A percentile compares a stretch with the other conserved stretches of the same genome.
These are phyloP conservation scores for Erythrophleum fordii DNA, from an alignment of 306 rosid species.

Conservation along the genomic window DNA sequence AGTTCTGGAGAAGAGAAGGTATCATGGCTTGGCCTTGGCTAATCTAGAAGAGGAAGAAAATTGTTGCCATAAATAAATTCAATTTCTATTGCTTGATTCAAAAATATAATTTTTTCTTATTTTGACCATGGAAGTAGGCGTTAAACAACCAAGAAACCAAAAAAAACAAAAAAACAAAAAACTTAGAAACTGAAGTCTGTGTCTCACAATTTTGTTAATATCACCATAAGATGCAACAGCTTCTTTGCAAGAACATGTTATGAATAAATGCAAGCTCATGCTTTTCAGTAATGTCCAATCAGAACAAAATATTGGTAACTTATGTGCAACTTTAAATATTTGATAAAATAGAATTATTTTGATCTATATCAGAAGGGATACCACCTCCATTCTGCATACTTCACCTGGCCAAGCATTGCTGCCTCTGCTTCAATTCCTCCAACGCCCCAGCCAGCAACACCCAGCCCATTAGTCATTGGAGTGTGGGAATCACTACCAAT, in stretches of 20 bases:
- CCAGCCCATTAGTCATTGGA: slow-evolving; percentile 95
- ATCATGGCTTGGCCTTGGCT: neutral
- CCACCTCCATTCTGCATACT: slow-evolving; percentile 8
- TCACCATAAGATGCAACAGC: neutral
- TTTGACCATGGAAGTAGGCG: neutral
- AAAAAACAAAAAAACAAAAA: too few species aligned
- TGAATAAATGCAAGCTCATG: neutral
- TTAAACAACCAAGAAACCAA: neutral
- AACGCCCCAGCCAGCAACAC: slow-evolving; percentile 99
- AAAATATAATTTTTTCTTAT: neutral
- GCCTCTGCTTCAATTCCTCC: slow-evolving; percentile 99
- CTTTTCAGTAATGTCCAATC: neutral
- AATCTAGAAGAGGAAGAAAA: neutral
- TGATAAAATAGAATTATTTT: neutral
- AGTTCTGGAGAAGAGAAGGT: neutral
- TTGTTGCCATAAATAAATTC: neutral
- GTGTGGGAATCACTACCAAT: slow-evolving; percentile 98
- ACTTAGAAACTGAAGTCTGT: too few species aligned
- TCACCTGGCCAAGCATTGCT: slow-evolving; percentile 96
- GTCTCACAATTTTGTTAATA: neutral
- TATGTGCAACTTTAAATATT: neutral
- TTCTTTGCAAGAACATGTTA: neutral
- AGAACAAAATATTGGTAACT: neutral
- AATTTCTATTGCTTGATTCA: neutral
- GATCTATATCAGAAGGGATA: neutral